phyloP scores from a whole-genome alignment of 345 rosid genomes.

The Lumnitzera littorea region DNA sequence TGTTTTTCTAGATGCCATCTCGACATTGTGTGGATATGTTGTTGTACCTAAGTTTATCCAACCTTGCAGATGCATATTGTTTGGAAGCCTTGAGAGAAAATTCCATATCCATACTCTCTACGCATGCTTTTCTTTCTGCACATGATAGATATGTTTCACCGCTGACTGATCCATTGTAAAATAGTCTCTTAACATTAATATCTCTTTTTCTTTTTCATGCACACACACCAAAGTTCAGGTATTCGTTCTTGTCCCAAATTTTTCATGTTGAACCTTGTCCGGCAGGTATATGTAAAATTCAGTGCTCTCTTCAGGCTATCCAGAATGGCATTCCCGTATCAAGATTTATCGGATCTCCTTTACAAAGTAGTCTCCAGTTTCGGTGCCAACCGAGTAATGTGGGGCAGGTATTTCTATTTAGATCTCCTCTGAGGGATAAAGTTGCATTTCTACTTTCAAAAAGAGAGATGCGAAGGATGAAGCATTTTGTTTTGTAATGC shows the following conservation, averaged over 20 bases:
- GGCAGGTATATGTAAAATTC: slow-evolving; percentile 75
- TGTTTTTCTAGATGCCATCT: not conserved
- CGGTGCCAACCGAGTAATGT: slow-evolving; percentile 77
- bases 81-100: no score
- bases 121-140: no score
- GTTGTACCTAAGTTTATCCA: no score
- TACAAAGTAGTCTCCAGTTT: slow-evolving; percentile 53
- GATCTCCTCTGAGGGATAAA: not conserved
- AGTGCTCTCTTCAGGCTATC: slow-evolving; percentile 87
- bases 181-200: no score
- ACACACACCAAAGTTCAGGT: no score
- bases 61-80: no score
- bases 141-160: no score
- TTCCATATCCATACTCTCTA: no score
- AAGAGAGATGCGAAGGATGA: not conserved
- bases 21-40: no score
- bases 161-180: no score
- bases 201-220: no score
- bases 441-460: not conserved
- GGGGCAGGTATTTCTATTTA: slow-evolving; percentile 61
- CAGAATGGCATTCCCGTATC: slow-evolving; percentile 53
- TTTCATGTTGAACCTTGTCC: not conserved
- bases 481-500: not conserved
- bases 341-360: slow-evolving; percentile 49
- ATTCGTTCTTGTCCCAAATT: no score